These are phyloP conservation scores for Apiospora phragmitis DNA, from an alignment of 2,329 filamentous ascomycete species.

Conservation along the genomic window DNA sequence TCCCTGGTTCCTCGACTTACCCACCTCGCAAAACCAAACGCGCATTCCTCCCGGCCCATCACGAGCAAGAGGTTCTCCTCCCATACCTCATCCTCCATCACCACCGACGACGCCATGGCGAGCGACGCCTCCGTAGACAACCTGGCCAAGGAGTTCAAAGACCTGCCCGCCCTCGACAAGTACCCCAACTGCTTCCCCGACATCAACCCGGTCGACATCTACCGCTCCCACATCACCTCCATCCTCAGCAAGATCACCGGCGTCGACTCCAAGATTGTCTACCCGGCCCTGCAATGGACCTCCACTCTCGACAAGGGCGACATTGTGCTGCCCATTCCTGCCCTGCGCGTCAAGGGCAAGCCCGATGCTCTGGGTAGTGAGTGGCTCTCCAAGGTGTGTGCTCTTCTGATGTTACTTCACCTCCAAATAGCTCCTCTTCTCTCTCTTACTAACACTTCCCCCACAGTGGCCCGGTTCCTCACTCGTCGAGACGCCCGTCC, in stretches of 20 bases:
- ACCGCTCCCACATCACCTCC: constrained; percentile 73
- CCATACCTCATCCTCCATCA: not conserved
- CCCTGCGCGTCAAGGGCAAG: constrained; percentile 77
- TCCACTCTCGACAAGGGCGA: constrained; percentile 80
- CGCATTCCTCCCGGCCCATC: not conserved
- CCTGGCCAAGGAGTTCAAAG: constrained; percentile 24
- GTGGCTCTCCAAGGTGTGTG: constrained; percentile 58
- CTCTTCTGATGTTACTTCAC: not conserved
- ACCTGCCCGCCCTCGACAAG: constrained; percentile 30
- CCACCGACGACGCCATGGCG: too few species aligned
- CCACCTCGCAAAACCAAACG: too few species aligned
- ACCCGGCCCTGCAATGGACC: constrained; percentile 77
- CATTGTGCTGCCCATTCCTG: constrained; percentile 74
- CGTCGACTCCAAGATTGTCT: constrained; percentile 70
- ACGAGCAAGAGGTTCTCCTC: not conserved
- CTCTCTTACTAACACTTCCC: not conserved
- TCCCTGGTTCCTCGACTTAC: not conserved
- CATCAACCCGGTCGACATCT: constrained; percentile 76
- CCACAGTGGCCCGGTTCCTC: constrained; percentile 71
- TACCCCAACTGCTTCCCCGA: constrained; percentile 65
- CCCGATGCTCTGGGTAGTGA: constrained; percentile 61
- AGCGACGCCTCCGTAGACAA: constrained; percentile 21
- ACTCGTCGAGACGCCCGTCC: constrained; percentile 68
- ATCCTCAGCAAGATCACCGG: constrained; percentile 69
- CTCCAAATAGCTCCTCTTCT: not conserved